phyloP scores from a whole-genome alignment of 1,284 basidiomycete species.

The Sphagnurus paluster region DNA sequence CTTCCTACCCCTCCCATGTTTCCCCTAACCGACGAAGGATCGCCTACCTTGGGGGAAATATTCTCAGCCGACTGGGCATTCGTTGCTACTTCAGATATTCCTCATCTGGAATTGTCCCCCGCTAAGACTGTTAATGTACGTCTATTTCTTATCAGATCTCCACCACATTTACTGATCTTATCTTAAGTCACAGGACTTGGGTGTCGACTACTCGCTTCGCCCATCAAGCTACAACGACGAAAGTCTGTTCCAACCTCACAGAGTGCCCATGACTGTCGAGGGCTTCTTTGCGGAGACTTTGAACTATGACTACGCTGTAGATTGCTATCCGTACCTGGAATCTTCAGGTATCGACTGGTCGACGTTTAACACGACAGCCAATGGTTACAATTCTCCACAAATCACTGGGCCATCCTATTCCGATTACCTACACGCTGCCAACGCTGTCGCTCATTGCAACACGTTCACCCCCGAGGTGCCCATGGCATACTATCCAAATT shows the following conservation, averaged over 20 bases:
- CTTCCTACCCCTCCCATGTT: not conserved
- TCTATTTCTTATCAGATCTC: slow-evolving; percentile 1
- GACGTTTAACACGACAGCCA: no score
- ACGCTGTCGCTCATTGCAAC: no score
- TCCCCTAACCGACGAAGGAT: slow-evolving; percentile 2
- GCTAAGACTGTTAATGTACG: slow-evolving; percentile 16
- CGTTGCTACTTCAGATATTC: slow-evolving; percentile 17
- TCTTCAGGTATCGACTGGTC: not conserved
- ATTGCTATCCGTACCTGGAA: not conserved
- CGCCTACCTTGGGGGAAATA: not conserved
- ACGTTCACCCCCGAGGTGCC: no score
- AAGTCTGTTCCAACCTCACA: slow-evolving; percentile 17
- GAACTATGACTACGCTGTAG: slow-evolving; percentile 9
- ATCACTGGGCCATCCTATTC: slow-evolving; percentile 6
- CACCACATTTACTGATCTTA: not conserved
- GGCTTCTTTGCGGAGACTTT: slow-evolving; percentile 8
- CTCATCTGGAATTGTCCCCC: slow-evolving; percentile 14
- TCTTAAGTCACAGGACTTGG: not conserved
- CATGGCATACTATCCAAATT: no score
- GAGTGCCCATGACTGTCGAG: slow-evolving; percentile 6
- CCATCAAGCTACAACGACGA: slow-evolving; percentile 18
- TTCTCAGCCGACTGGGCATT: slow-evolving; percentile 10
- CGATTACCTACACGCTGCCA: not conserved
- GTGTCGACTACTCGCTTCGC: slow-evolving; percentile 10
- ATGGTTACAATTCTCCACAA: not conserved